Base-by-base conservation (phyloP, 2,329 filamentous ascomycete genomes). In the Cryphonectria carpinicola region DNA sequence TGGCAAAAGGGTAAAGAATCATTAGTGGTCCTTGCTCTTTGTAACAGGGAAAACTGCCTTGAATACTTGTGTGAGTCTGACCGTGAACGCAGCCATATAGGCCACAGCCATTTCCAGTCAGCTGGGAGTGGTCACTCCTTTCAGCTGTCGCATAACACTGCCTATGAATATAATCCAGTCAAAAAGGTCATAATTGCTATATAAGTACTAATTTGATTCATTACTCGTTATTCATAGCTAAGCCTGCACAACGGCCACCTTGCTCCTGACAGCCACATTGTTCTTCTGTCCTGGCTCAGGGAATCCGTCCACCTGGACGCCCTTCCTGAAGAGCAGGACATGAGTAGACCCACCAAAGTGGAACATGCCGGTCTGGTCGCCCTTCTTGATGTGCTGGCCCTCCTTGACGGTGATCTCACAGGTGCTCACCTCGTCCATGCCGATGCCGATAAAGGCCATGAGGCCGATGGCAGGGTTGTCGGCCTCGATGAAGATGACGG, bases 291-390 rank as follows among this genome's bases (percentile, higher is more conserved):
- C 79, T 0, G 81, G 71, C 67, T 78, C 73, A 0, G 82, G 82
- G 49, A 84, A 79, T 0, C 77, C 82, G 1, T 81, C 77, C 0
- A 89, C 71, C 68, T 83, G 81, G 43, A 90, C 86, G 0, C 82
- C 85, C 73, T 86, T 84, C 37, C 87, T 80, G 80, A 94, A 93
- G 3, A 94, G 76, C 74, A 94, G 76, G 75, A 90, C 92, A 77
- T 93, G 89, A 1, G 88, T 89, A 8, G 87, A 90, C 0, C 92
- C 92, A n/a, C 92, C 92, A 77, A 91, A 94, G 77, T 94, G 92
- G 80, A 94, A 94, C 91, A 93, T 93, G 58, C 92, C 92, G 54
- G 90, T 83, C 81, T 93, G 82, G 5, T 93, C 87, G 1, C 92
- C 92, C 83, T 93, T 94, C 67, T 83, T 83, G 22, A 94, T 77